Conservation (phyloP, 2,329 filamentous ascomycete species). For the Metarhizium brunneum region DNA sequence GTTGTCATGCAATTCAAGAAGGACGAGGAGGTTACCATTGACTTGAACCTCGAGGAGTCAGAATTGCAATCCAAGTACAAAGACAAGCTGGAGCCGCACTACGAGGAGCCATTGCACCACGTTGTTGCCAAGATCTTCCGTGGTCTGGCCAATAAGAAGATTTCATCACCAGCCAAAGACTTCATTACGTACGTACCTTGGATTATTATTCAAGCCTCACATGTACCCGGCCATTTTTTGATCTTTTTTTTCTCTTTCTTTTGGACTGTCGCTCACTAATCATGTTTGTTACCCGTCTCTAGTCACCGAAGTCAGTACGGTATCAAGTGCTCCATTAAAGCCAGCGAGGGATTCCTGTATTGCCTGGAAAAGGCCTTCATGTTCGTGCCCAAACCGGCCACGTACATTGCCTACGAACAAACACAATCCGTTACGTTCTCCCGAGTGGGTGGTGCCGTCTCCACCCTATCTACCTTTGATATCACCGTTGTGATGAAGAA, state of each 20-base stretch:
- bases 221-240: background rate
- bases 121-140: conserved; percentile 95
- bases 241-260: background rate
- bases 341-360: conserved; percentile 94
- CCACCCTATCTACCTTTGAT: conserved; percentile 91
- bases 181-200: conserved; percentile 58
- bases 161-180: conserved; percentile 87
- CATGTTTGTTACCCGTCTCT: background rate
- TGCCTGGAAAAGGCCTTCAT: conserved; percentile 97
- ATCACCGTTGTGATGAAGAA: conserved; percentile 88
- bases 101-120: conserved; percentile 87
- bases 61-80: conserved; percentile 77
- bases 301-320: conserved; percentile 87
- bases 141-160: conserved; percentile 88
- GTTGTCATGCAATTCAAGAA: conserved; percentile 98
- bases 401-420: conserved; percentile 93
- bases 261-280: background rate
- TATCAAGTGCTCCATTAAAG: conserved; percentile 99
- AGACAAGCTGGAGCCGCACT: conserved; percentile 78
- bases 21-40: conserved; percentile 88
- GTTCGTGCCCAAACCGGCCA: conserved; percentile 97
- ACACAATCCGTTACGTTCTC: conserved; percentile 89
- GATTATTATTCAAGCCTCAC: background rate
- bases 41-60: conserved; percentile 92
- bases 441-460: conserved; percentile 86